Percentiles rank a stretch among this genome's conserved stretches.
phyloP scores from a whole-genome alignment of 306 rosid genomes.

The Malus sylvestris region DNA sequence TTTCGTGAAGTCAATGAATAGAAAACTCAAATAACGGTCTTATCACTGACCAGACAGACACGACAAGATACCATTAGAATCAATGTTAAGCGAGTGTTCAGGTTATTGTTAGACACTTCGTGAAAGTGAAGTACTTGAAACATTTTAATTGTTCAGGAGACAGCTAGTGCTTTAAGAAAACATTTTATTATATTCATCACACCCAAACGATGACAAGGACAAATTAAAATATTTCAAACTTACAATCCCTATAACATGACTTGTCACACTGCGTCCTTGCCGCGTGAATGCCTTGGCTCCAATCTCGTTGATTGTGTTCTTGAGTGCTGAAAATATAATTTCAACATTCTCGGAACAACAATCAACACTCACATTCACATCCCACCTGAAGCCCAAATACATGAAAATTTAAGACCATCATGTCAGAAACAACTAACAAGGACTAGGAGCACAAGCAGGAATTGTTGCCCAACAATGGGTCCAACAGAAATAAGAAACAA shows the following conservation, averaged over 20 bases:
- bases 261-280: conserved; percentile 55
- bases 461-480: no score
- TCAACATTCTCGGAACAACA: conserved; percentile 65
- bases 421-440: neutral
- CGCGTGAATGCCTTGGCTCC: conserved; percentile 41
- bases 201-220: neutral
- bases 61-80: neutral
- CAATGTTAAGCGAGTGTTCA: neutral
- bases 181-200: neutral
- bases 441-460: no score
- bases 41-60: neutral
- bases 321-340: conserved; percentile 59
- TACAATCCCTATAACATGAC: conserved; percentile 52
- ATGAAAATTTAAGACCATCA: neutral
- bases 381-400: conserved; percentile 60
- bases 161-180: neutral
- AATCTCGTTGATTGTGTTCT: conserved; percentile 51
- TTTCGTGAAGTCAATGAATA: neutral
- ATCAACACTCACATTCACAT: conserved; percentile 39
- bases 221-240: conserved; percentile 25
- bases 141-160: neutral
- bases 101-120: neutral
- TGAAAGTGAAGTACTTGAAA: neutral
- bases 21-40: neutral
- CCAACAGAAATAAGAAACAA: conserved; percentile 7